A percentile compares a stretch with the other conserved stretches of the same genome.
Conservation (phyloP, 306 rosid species). For the Astragalus membranaceus region DNA sequence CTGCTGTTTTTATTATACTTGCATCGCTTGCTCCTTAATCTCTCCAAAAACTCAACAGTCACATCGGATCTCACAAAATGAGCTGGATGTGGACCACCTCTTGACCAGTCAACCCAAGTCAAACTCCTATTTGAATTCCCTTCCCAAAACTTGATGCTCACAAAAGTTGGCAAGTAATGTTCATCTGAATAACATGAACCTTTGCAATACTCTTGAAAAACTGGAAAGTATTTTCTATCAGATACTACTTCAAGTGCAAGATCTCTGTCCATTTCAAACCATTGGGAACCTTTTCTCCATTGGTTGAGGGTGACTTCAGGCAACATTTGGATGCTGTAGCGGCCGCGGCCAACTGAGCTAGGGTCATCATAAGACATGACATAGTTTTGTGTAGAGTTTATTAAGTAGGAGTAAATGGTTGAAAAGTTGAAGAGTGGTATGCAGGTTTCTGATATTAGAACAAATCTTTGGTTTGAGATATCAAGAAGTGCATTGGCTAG, state of each 20-base stretch:
- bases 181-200: conserved; percentile 69
- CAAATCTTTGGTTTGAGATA: conserved; percentile 65
- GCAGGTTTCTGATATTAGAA: conserved; percentile 76
- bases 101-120: conserved; percentile 89
- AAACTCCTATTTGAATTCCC: conserved; percentile 61
- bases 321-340: conserved; percentile 47
- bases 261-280: conserved; percentile 73
- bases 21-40: conserved; percentile 45
- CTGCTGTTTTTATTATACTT: conserved; percentile 31
- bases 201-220: conserved; percentile 40
- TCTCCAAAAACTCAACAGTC: conserved; percentile 38
- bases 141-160: conserved; percentile 41
- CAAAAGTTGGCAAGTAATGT: conserved; percentile 71
- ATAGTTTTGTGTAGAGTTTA: conserved; percentile 44
- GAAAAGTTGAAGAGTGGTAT: conserved; percentile 79
- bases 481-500: conserved; percentile 80
- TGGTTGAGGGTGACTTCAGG: conserved; percentile 42
- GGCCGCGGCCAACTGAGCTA: conserved; percentile 53
- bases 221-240: conserved; percentile 47
- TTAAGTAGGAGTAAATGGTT: conserved; percentile 54
- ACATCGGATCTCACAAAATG: conserved; percentile 41
- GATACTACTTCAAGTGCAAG: conserved; percentile 58
- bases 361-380: conserved; percentile 63
- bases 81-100: conserved; percentile 69
- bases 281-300: conserved; percentile 86